Evolutionary conservation across 768 basidiomycete genomes (phyloP).

Genomic region (Pleurotus giganteus): DNA sequence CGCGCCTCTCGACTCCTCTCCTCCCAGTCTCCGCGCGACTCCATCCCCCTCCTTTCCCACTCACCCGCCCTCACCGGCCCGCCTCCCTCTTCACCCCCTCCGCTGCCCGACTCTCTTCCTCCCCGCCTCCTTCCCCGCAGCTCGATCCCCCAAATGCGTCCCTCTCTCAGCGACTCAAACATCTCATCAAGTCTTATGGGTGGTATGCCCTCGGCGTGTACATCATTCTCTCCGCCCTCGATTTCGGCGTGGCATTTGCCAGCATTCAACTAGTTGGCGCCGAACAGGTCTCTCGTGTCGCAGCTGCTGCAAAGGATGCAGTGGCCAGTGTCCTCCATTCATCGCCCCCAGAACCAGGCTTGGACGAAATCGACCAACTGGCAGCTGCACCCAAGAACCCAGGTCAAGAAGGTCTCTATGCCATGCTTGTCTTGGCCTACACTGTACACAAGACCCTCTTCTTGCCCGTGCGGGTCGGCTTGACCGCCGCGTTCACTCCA

Average conservation of each 20-base stretch:
- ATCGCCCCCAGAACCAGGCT: constrained; percentile 62
- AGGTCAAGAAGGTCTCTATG: constrained; percentile 78
- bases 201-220: constrained; percentile 97
- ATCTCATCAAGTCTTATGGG: constrained; percentile 88
- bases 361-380: constrained; percentile 56
- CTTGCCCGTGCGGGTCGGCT: constrained; percentile 82
- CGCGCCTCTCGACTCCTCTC: constrained; percentile 45
- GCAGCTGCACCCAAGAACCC: constrained; percentile 24
- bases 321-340: constrained; percentile 44
- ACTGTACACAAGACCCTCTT: constrained; percentile 95
- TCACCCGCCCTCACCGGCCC: constrained; percentile 38
- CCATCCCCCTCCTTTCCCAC: constrained; percentile 25
- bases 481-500: constrained; percentile 86
- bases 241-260: constrained; percentile 83
- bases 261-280: constrained; percentile 87
- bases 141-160: constrained; percentile 34
- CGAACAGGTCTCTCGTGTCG: constrained; percentile 78
- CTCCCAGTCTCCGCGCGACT: constrained; percentile 41
- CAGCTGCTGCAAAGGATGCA: constrained; percentile 52
- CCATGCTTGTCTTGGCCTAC: constrained; percentile 91
- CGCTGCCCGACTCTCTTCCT: too few relatives aligned
- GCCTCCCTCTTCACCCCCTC: constrained; percentile 39
- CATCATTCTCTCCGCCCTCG: constrained; percentile 64
- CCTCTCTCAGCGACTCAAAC: constrained; percentile 70
- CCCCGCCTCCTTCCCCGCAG: constrained; percentile 14